phyloP scores from a whole-genome alignment of 257 asterid genomes.

The Solanum lycopersicoides region DNA sequence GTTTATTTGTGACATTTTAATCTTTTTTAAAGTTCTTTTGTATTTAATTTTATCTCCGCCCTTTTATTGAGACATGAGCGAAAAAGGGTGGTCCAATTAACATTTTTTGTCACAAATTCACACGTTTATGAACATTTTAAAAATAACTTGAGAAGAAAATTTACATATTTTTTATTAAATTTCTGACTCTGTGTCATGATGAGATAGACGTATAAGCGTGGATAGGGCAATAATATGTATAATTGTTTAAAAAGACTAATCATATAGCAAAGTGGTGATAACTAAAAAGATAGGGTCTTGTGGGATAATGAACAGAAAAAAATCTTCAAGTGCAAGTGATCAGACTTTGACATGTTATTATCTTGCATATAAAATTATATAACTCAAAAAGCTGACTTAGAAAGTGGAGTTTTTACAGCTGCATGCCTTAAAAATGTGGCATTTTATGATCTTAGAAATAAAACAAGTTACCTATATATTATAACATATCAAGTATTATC shows the following conservation, averaged over 20 bases:
- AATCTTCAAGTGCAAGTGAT: background rate
- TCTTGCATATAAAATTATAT: background rate
- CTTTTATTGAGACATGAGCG: background rate
- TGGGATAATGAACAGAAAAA: background rate
- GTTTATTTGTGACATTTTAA: background rate
- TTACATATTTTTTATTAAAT: background rate
- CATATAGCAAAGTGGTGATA: background rate
- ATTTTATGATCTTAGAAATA: background rate
- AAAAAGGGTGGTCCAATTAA: too few species aligned
- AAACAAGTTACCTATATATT: background rate
- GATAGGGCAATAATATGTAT: background rate
- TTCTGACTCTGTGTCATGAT: fast-evolving
- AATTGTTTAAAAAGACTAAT: background rate
- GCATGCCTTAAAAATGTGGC: background rate
- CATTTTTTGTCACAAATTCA: too few species aligned
- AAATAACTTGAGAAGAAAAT: too few species aligned
- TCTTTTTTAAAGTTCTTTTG: background rate
- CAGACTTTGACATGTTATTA: background rate
- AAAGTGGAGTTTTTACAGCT: background rate
- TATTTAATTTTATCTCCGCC: background rate
- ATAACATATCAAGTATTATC: background rate
- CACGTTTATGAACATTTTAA: fast-evolving
- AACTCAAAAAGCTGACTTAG: background rate
- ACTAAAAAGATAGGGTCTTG: background rate
- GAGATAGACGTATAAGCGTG: background rate